phyloP scores from a whole-genome alignment of 306 rosid genomes.

The Cucurbita argyrosperma region DNA sequence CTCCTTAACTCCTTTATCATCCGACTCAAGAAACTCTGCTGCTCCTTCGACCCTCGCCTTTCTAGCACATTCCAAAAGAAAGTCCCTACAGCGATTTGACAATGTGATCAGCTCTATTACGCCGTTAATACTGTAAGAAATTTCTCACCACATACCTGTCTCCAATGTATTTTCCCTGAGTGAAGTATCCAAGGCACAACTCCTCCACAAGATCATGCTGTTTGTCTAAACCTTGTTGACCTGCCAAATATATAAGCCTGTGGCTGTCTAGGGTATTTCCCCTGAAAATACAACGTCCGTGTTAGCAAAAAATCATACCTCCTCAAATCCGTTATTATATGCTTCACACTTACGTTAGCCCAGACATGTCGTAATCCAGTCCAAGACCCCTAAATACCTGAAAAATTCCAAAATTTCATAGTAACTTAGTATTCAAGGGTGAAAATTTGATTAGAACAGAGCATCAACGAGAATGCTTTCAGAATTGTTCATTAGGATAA shows the following conservation, averaged over 20 bases:
- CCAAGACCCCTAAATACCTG: constrained; percentile 50
- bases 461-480: not conserved
- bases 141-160: constrained; percentile 37
- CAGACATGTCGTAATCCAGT: constrained; percentile 40
- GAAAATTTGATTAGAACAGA: not conserved
- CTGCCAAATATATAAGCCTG: constrained; percentile 64
- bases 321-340: not conserved
- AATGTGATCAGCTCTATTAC: not conserved
- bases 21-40: constrained; percentile 63
- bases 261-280: constrained; percentile 90
- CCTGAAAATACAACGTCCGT: constrained; percentile 23
- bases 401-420: constrained; percentile 5
- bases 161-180: constrained; percentile 72
- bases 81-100: constrained; percentile 36
- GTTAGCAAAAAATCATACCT: constrained; percentile 2
- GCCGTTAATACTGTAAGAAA: not conserved
- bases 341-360: constrained; percentile 61
- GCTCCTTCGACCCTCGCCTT: constrained; percentile 73
- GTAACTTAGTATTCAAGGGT: not conserved
- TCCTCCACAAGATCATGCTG: constrained; percentile 78
- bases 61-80: constrained; percentile 64
- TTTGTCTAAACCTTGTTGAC: constrained; percentile 53
- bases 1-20: constrained; percentile 68
- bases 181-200: constrained; percentile 65
- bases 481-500: constrained; percentile 5